Conservation (phyloP, 2,329 filamentous ascomycete genomes). For the Aspergillus piperis region DNA sequence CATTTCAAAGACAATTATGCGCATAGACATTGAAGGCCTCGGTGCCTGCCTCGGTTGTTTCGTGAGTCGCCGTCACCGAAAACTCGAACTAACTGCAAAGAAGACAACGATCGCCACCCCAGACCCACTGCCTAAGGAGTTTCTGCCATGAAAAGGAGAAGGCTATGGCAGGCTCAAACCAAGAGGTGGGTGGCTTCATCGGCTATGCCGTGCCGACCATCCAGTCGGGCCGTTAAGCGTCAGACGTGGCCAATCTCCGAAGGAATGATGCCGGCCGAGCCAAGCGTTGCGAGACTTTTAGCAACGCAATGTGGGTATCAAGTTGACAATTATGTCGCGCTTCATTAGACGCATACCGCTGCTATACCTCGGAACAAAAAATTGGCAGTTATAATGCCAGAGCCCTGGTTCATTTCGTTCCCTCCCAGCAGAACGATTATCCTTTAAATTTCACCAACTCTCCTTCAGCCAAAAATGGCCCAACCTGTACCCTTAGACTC, state of each 20-base stretch:
- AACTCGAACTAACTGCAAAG: neutral
- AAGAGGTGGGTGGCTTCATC: neutral
- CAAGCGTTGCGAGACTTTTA: neutral
- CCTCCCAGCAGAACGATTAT: neutral
- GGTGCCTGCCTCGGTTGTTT: conserved; percentile 2
- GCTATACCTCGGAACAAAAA: neutral
- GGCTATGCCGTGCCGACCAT: neutral
- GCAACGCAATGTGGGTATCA: conserved; percentile 6
- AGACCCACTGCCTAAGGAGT: neutral
- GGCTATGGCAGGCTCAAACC: neutral
- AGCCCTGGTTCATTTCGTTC: neutral
- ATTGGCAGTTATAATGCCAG: neutral
- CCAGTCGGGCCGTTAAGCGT: neutral
- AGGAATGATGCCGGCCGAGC: neutral
- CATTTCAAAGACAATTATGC: neutral
- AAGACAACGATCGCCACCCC: conserved; percentile 2
- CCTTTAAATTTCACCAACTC: neutral
- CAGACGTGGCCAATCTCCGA: conserved; percentile 5
- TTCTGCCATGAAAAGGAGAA: neutral
- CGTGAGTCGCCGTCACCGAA: neutral
- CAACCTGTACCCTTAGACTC: neutral
- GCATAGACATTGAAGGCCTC: neutral
- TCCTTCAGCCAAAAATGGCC: neutral
- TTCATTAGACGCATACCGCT: neutral
- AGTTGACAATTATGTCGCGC: conserved; percentile 5